Percentiles rank a stretch among this genome's conserved stretches.
Evolutionary conservation across 164 flowering plant species (phyloP).

Genomic region (Protea cynaroides): DNA sequence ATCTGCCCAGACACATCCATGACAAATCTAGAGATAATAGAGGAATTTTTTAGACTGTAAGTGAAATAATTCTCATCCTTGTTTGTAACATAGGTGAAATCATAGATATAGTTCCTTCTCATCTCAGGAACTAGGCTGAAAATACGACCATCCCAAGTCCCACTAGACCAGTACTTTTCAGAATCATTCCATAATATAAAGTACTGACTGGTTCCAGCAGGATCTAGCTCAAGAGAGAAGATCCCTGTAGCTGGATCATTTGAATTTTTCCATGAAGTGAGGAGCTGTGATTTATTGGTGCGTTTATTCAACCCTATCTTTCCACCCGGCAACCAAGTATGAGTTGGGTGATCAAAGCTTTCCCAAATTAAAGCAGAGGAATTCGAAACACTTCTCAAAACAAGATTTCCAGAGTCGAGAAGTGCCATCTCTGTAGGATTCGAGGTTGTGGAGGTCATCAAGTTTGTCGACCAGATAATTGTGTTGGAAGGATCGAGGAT

Average conservation of each 20-base stretch:
- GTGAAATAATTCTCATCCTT: conserved; percentile 10
- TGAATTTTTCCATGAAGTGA: conserved; percentile 1
- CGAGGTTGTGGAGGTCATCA: conserved; percentile 22
- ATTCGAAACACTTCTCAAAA: conserved; percentile 5
- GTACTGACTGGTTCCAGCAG: not conserved
- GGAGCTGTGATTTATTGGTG: not conserved
- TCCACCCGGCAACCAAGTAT: conserved; percentile 3
- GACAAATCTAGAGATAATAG: conserved; percentile 13
- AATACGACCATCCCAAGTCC: conserved; percentile 16
- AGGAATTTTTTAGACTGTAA: not conserved
- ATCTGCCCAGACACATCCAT: conserved; percentile 22
- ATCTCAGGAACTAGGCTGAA: too few species aligned
- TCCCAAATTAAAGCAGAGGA: conserved; percentile 6
- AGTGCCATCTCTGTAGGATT: conserved; percentile 27
- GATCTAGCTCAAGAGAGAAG: not conserved
- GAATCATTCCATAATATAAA: conserved; percentile 6
- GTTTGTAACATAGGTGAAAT: conserved; percentile 12
- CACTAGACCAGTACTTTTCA: conserved; percentile 19
- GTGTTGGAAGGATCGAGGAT: conserved; percentile 29
- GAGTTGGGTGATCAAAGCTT: conserved; percentile 11
- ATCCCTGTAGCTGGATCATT: not conserved
- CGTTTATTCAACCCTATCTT: conserved; percentile 1
- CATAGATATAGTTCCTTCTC: not conserved
- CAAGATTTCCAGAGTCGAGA: conserved; percentile 8
- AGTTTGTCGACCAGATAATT: conserved; percentile 42